These are phyloP conservation scores for Termitomyces sp. DNA, from an alignment of 768 basidiomycete species.

Conservation along the genomic window DNA sequence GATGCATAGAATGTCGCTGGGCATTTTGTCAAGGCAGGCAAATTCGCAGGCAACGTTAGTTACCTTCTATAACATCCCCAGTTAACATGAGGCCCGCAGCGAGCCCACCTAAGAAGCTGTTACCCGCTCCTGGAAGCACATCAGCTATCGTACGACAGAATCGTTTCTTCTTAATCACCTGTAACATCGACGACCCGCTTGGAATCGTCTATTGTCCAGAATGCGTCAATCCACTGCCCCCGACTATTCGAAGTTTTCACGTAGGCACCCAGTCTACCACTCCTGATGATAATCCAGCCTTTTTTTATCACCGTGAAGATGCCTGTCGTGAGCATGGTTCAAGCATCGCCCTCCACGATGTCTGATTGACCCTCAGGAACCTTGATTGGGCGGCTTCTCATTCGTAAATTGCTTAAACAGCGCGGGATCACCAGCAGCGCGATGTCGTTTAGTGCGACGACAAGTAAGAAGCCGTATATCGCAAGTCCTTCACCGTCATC, in stretches of 20 bases:
- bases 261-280: conserved; percentile 73
- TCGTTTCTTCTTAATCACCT: conserved; percentile 40
- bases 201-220: conserved; percentile 52
- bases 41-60: conserved; percentile 16
- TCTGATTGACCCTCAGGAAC: conserved; percentile 49
- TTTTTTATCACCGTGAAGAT: conserved; percentile 71
- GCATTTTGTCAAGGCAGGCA: conserved; percentile 1
- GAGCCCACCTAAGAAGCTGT: conserved; percentile 83
- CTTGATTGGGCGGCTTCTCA: conserved; percentile 73
- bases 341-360: neutral
- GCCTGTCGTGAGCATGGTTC: conserved; percentile 57
- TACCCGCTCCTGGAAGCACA: conserved; percentile 73
- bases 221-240: conserved; percentile 71
- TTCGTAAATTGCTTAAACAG: conserved; percentile 59
- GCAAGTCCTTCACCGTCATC: conserved; percentile 40
- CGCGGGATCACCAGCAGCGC: conserved; percentile 47
- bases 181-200: conserved; percentile 77
- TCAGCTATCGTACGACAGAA: neutral
- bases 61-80: conserved; percentile 67
- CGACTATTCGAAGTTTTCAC: conserved; percentile 40
- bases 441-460: conserved; percentile 56
- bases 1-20: conserved; percentile 72
- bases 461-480: conserved; percentile 75
- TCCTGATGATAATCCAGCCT: conserved; percentile 72
- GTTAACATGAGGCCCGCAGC: conserved; percentile 65